Evolutionary conservation across 108 stramenopile genomes (phyloP), one percentile per base, ranked within the genome.

Genomic region (Nitzschia sp.): DNA sequence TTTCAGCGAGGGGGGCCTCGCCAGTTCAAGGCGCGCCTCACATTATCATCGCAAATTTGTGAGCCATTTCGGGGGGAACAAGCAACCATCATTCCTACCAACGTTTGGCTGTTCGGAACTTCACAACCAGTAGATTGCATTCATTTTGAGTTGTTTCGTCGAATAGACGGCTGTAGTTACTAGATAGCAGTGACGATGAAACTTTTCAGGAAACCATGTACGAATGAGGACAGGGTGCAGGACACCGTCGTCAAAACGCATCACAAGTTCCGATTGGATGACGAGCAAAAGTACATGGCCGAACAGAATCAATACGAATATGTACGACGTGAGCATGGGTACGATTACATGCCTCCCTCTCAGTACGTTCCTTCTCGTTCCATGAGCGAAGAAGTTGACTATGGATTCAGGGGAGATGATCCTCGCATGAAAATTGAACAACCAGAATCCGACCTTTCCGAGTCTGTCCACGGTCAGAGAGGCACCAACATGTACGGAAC

Each of bases 341-440:
- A 41, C 39, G 70, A 71, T 52, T 63, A 55, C 25, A 53, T 52
- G 41, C 70, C 70, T 9, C 70, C 70, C 0, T 71, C 70, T n/a
- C 51, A 48, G 22, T 54, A 59, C 11, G 70, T 55, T 21, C 70
- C 70, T 29, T 53, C 70, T 41, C 50, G 50, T 37, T 71, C 68
- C 17, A 26, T 59, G 34, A 55, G 54, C 39, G 46, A 57, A n/a
- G 53, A 54, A 43, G 21, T 11, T 7, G 70, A 59, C 15, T 34
- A 34, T 5, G 29, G 29, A 3, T 34, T 34, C 29, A 34, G 29
- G 29, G 37, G 54, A 40, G 58, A 51, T 20, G 57, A 39, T 21
- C 19, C 43, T 17, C 53, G 20, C 12, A 17, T 69, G n/a, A 55
- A 58, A 2, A 38, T 55, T 29, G 48, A 51, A 7, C 26, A 53